These are phyloP conservation scores for Penicillium argentinense DNA, from an alignment of 495 filamentous ascomycete genomes.

Conservation along the genomic window DNA sequence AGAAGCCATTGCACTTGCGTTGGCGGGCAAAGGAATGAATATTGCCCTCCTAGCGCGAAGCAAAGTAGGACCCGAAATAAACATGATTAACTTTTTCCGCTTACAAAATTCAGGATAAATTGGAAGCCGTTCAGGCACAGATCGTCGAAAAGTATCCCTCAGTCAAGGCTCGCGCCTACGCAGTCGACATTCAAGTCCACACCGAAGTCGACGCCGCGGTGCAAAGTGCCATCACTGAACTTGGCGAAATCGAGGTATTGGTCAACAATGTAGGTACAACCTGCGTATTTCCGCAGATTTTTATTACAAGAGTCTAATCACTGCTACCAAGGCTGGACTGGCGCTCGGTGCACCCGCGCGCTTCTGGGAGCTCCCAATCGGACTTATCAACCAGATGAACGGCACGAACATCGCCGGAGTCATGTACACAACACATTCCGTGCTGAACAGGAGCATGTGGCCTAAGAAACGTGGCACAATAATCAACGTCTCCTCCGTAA, in stretches of 20 bases:
- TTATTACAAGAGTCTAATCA: neutral
- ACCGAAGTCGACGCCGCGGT: conserved; percentile 28
- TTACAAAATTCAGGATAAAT: conserved; percentile 17
- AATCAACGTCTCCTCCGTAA: conserved; percentile 37
- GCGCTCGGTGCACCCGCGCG: conserved; percentile 33
- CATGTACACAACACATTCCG: conserved; percentile 32
- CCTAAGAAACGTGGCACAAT: conserved; percentile 30
- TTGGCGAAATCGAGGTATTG: conserved; percentile 33
- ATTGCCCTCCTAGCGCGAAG: conserved; percentile 4
- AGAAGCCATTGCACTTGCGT: conserved; percentile 9
- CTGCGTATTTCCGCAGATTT: neutral
- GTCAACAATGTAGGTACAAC: conserved; percentile 31
- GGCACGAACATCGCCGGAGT: conserved; percentile 35
- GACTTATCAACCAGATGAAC: conserved; percentile 31
- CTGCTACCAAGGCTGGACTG: conserved; percentile 26
- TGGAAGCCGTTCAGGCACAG: too few relatives aligned
- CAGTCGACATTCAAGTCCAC: too few relatives aligned
- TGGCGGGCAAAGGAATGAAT: conserved; percentile 6
- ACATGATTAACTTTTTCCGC: conserved; percentile 2
- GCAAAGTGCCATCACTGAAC: conserved; percentile 8
- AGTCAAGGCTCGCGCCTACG: too few relatives aligned
- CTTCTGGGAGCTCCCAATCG: conserved; percentile 26
- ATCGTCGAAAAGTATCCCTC: too few relatives aligned
- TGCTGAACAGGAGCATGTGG: conserved; percentile 32
- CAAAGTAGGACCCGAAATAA: neutral